A percentile compares a stretch with the other conserved stretches of the same genome.
These are phyloP conservation scores for Saccharomyces hybrid DNA, from an alignment of 1,139 yeast species.

Conservation along the genomic window DNA sequence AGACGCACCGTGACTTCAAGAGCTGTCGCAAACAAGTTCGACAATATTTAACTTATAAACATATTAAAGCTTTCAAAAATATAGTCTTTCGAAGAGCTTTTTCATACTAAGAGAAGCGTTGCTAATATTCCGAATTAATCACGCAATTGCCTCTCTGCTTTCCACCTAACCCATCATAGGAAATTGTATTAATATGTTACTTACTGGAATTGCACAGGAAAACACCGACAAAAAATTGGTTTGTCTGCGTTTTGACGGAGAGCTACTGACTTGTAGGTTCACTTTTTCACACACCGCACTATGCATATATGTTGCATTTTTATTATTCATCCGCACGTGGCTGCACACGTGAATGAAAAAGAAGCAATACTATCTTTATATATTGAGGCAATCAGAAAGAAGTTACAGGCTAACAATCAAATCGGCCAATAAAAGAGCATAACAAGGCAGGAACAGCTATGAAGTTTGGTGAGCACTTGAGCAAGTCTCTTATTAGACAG, in stretches of 20 bases:
- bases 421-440: neutral
- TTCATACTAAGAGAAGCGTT: neutral
- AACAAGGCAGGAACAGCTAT: constrained; percentile 7
- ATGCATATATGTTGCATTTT: neutral
- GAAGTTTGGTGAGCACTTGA: constrained; percentile 69
- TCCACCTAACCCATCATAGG: neutral
- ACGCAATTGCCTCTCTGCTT: neutral
- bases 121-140: neutral
- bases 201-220: neutral
- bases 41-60: neutral
- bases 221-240: neutral
- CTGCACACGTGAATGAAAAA: neutral
- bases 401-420: neutral
- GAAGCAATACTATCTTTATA: neutral
- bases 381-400: neutral
- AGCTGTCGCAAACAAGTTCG: neutral
- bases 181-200: neutral
- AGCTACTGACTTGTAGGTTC: neutral
- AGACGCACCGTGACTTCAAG: neutral
- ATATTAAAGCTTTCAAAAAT: neutral
- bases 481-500: constrained; percentile 69
- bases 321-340: neutral
- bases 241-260: neutral
- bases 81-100: neutral
- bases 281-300: neutral